Percentiles rank a stretch among this genome's conserved stretches.
phyloP scores from a whole-genome alignment of 1,284 basidiomycete genomes.

The Fomitopsis betulina region DNA sequence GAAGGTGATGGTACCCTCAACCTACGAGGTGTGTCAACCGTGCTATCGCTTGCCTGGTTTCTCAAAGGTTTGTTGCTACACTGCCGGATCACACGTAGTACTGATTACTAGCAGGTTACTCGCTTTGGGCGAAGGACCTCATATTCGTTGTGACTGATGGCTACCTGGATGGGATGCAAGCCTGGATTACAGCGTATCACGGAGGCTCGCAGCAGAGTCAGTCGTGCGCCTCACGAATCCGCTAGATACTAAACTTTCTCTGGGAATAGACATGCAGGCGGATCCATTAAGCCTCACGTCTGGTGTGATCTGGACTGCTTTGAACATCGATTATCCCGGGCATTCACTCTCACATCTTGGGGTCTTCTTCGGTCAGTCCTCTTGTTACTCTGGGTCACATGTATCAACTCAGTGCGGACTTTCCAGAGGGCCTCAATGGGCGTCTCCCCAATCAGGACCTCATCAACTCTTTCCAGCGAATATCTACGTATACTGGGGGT shows the following conservation, averaged over 20 bases:
- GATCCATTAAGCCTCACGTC: conserved; percentile 62
- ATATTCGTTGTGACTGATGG: conserved; percentile 89
- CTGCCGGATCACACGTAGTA: not conserved
- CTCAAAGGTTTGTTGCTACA: conserved; percentile 59
- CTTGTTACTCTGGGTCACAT: not conserved
- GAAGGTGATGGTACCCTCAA: conserved; percentile 63
- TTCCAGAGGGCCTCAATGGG: conserved; percentile 88
- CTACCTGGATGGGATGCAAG: conserved; percentile 88
- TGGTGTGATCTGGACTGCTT: conserved; percentile 90
- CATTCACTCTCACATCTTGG: conserved; percentile 95
- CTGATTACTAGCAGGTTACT: conserved; percentile 55
- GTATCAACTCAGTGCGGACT: not conserved
- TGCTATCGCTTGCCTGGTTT: conserved; percentile 81
- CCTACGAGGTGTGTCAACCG: conserved; percentile 79
- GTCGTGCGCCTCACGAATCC: conserved; percentile 13
- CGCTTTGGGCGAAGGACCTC: conserved; percentile 93
- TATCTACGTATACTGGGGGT: conserved; percentile 67
- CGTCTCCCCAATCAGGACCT: conserved; percentile 96
- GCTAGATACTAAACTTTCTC: not conserved
- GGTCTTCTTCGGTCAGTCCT: conserved; percentile 78
- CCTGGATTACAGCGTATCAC: conserved; percentile 87
- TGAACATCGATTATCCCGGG: conserved; percentile 93
- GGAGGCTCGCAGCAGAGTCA: conserved; percentile 63
- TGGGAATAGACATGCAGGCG: conserved; percentile 52
- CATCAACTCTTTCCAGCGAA: conserved; percentile 77